Percentiles rank a stretch among this genome's conserved stretches.
These are phyloP conservation scores for Pseudocercospora macadamiae DNA, from an alignment of 2,329 filamentous ascomycete genomes.

Conservation along the genomic window DNA sequence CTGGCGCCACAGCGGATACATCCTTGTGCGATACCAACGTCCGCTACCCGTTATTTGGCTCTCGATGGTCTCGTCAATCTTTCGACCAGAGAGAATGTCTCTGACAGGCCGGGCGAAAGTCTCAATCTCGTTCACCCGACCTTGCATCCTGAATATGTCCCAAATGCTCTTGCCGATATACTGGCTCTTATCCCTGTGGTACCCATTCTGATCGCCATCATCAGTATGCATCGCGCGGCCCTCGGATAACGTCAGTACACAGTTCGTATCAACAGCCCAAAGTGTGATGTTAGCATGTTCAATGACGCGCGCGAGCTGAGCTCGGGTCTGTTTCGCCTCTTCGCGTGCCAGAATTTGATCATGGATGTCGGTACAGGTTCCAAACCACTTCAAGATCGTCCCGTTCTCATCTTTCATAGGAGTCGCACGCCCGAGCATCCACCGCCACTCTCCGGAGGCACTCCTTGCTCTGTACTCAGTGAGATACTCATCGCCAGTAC, in stretches of 20 bases:
- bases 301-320: conserved; percentile 73
- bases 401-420: conserved; percentile 69
- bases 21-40: conserved; percentile 71
- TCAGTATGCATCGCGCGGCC: conserved; percentile 53
- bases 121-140: conserved; percentile 37
- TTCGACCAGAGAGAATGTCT: conserved; percentile 64
- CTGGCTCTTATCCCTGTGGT: conserved; percentile 23
- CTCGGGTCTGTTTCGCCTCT: conserved; percentile 66
- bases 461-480: conserved; percentile 72
- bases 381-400: conserved; percentile 77
- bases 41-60: conserved; percentile 60
- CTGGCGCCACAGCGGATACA: conserved; percentile 67
- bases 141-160: conserved; percentile 57
- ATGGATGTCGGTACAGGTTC: conserved; percentile 78
- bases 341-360: conserved; percentile 71
- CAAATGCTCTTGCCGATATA: conserved; percentile 65
- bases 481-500: conserved; percentile 69
- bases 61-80: conserved; percentile 65
- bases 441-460: conserved; percentile 71
- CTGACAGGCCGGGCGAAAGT: conserved; percentile 62
- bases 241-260: conserved; percentile 69
- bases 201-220: neutral
- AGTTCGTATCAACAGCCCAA: conserved; percentile 68
- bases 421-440: conserved; percentile 73
- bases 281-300: conserved; percentile 75